These are phyloP conservation scores for Tuctoria greenei DNA, from an alignment of 176 grass and related monocot genomes.

Conservation along the genomic window DNA sequence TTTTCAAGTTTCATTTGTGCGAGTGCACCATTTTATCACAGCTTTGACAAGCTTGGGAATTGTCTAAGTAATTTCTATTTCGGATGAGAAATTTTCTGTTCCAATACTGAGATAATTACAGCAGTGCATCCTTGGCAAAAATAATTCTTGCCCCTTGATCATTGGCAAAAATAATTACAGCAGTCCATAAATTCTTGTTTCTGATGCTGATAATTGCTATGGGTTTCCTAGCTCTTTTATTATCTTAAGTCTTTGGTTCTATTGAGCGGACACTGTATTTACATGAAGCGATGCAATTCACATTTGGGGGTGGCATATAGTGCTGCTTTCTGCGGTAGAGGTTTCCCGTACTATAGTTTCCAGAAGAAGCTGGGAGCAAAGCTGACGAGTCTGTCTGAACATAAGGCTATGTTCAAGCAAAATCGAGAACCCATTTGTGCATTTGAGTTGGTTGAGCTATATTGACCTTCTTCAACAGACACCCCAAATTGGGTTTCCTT, in stretches of 20 bases:
- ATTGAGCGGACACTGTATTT: neutral
- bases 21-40: conserved; percentile 26
- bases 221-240: neutral
- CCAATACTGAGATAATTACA: conserved; percentile 26
- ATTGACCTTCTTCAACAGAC: no score
- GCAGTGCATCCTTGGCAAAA: neutral
- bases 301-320: no score
- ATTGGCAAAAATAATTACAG: no score
- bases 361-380: no score
- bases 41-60: conserved; percentile 31
- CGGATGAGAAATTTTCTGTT: conserved; percentile 26
- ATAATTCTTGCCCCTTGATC: neutral
- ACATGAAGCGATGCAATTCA: neutral
- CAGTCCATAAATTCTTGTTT: no score
- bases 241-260: neutral
- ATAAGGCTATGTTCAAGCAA: no score
- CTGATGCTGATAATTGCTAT: neutral
- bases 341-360: no score
- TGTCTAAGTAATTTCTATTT: conserved; percentile 56
- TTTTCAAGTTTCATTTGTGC: conserved; percentile 15
- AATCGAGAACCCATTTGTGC: no score
- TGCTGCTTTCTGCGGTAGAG: no score
- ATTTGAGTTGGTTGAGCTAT: no score
- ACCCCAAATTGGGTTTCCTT: no score
- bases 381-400: no score